A percentile compares a stretch with the other conserved stretches of the same genome.
Evolutionary conservation across 345 rosid species (phyloP).

Genomic region (Linum trigynum): DNA sequence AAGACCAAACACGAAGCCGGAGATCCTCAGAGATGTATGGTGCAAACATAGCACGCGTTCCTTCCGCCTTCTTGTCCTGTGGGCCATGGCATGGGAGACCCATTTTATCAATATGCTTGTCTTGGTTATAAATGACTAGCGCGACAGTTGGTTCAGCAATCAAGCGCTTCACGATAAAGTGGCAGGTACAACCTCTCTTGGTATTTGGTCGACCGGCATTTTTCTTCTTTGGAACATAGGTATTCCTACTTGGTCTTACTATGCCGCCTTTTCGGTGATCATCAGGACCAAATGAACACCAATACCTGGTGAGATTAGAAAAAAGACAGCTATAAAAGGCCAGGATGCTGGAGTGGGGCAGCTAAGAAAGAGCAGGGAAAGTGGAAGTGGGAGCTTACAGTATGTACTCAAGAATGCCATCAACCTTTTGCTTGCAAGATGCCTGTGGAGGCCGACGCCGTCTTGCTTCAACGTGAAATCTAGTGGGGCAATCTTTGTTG

Average conservation of each 20-base stretch:
- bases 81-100: conserved; percentile 94
- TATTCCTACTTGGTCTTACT: conserved; percentile 78
- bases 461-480: conserved; percentile 93
- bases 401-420: conserved; percentile 90
- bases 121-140: conserved; percentile 72
- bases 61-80: conserved; percentile 87
- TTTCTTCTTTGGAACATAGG: conserved; percentile 69
- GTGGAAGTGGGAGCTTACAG: conserved; percentile 42
- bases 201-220: conserved; percentile 94
- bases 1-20: conserved; percentile 76
- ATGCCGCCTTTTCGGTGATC: conserved; percentile 84
- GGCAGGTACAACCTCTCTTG: conserved; percentile 92
- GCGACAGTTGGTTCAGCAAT: conserved; percentile 87
- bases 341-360: background rate
- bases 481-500: conserved; percentile 74
- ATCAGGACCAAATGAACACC: conserved; percentile 99
- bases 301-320: conserved; percentile 49
- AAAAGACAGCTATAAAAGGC: conserved; percentile 9
- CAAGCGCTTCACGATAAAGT: conserved; percentile 89
- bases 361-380: background rate
- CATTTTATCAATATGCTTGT: conserved; percentile 82
- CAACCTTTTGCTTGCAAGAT: conserved; percentile 77
- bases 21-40: conserved; percentile 97
- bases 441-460: conserved; percentile 45
- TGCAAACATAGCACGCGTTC: conserved; percentile 94